Evolutionary conservation across 306 rosid genomes (phyloP).

Genomic region (Castanea mollissima): DNA sequence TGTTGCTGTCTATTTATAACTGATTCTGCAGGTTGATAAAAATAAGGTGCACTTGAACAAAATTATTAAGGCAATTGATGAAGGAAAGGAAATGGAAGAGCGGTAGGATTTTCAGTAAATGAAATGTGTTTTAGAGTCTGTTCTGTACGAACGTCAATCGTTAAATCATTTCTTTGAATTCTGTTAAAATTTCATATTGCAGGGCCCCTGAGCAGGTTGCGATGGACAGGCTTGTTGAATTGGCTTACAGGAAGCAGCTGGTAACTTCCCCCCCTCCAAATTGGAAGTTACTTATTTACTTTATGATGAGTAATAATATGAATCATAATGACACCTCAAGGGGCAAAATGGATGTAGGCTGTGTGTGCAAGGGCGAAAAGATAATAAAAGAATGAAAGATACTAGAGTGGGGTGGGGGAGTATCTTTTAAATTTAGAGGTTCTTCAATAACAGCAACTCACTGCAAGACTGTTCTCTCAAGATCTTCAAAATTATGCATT

Average conservation of each 20-base stretch:
- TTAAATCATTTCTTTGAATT: slow-evolving; percentile 8
- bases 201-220: slow-evolving; percentile 80
- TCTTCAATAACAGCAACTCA: too few species aligned
- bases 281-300: background rate
- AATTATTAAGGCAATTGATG: slow-evolving; percentile 53
- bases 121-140: slow-evolving; percentile 8
- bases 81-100: slow-evolving; percentile 50
- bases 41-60: slow-evolving; percentile 47
- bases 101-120: slow-evolving; percentile 43
- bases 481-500: too few species aligned
- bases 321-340: background rate
- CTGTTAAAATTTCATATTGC: slow-evolving; percentile 30
- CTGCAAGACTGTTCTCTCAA: too few species aligned
- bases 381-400: background rate
- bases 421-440: too few species aligned
- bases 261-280: slow-evolving; percentile 35
- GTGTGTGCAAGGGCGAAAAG: background rate
- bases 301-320: background rate
- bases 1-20: slow-evolving; percentile 10
- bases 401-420: too few species aligned
- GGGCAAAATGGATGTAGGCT: background rate
- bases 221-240: slow-evolving; percentile 73
- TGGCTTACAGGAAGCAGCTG: slow-evolving; percentile 79
- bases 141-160: background rate
- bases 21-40: slow-evolving; percentile 51